phyloP scores from a whole-genome alignment of 1,284 basidiomycete species.

The Malassezia sympodialis region DNA sequence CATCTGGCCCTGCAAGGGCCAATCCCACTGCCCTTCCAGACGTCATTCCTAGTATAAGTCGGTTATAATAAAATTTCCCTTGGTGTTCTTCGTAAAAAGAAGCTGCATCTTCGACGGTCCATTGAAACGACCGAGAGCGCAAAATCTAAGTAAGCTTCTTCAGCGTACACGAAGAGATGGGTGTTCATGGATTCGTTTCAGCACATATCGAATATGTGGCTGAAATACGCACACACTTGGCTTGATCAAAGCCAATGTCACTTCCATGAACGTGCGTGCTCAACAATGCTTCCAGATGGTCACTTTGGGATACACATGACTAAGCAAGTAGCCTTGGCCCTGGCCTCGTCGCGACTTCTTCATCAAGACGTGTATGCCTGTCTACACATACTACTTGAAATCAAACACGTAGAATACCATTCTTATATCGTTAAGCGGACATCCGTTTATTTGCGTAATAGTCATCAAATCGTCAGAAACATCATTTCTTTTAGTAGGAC shows the following conservation, averaged over 20 bases:
- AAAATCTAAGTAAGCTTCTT: constrained; percentile 30
- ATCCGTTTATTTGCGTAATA: no score
- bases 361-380: no score
- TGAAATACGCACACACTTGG: constrained; percentile 37
- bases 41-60: constrained; percentile 39
- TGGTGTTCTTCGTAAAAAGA: constrained; percentile 41
- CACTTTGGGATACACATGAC: background rate
- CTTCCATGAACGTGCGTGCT: constrained; percentile 13
- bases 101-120: constrained; percentile 36
- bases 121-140: constrained; percentile 26
- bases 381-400: no score
- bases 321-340: background rate
- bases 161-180: constrained; percentile 23
- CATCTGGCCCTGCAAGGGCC: constrained; percentile 32
- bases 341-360: background rate
- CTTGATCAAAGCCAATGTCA: constrained; percentile 43
- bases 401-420: no score
- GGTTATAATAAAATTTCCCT: constrained; percentile 44
- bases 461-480: no score
- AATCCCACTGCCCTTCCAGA: constrained; percentile 35
- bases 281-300: background rate
- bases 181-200: constrained; percentile 13
- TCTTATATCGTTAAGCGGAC: no score
- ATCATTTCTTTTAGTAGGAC: background rate
- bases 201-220: constrained; percentile 20